Evolutionary conservation across 2,329 filamentous ascomycete genomes (phyloP), one percentile per base, ranked within the genome.

Genomic region (Emergomyces africanus): DNA sequence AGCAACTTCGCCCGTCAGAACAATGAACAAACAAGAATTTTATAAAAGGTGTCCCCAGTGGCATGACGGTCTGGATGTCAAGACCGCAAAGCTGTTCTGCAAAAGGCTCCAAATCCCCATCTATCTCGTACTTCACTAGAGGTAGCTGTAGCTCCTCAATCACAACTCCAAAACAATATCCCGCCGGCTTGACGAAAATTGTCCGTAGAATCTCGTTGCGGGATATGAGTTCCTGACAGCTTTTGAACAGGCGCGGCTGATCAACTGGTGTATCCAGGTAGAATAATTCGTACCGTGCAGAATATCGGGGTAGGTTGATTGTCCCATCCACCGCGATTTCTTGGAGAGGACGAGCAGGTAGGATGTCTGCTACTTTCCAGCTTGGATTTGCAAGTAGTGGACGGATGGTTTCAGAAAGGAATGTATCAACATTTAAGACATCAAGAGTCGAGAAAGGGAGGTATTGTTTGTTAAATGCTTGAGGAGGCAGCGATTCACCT

Each of bases 201-300:
- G 82, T 85, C 18, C 82, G 78, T 5, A 85, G 72, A 33, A 85
- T 81, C 65, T 84, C 81, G 66, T 84, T 82, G 30, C 71, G 73
- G 0, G 72, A 66, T 0, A 85, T 77, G 5, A 86, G 75, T 20
- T 81, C 61, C n/a, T 63, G 58, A 54, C 66, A 68, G 30, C 61
- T 59, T 20, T 70, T 61, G 54, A 77, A 70, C 9, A 86, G 72
- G 28, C 71, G 75, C 1, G 67, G 62, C 9, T 69, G 66, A 61
- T 85, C 74, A 18, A 85, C 70, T 0, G 66, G 60, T 0, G 69
- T 71, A 15, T 79, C 74, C 59, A 86, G 79, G 66, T 83, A 79
- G 66, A 86, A 79, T 42, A 84, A 71, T 64, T 84, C 81, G 65
- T 86, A 86, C 4, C 82, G 79, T 0, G 80, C 70, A 0, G 83